Conservation (phyloP, 257 asterid genomes). For the Scutellaria minor region DNA sequence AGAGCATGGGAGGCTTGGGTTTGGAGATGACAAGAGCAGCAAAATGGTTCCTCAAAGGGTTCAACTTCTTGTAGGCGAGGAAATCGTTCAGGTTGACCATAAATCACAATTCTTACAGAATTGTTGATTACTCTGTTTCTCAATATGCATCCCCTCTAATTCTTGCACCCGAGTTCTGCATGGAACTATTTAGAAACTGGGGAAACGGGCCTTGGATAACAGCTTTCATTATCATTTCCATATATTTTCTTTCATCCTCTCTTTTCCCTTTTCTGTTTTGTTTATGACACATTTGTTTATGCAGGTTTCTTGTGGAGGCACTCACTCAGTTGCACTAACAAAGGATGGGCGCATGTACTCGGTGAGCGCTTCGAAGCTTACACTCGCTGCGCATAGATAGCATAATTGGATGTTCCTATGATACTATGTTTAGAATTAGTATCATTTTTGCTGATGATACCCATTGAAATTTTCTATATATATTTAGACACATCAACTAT, state of each 20-base stretch:
- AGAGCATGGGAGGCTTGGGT: constrained; percentile 98
- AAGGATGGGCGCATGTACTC: constrained; percentile 89
- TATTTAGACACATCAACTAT: background rate
- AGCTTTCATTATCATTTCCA: constrained; percentile 14
- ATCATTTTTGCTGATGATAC: too few species aligned
- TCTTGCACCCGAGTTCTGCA: background rate
- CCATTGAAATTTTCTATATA: background rate
- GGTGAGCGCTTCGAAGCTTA: constrained; percentile 50
- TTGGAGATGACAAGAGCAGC: constrained; percentile 99
- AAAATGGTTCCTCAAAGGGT: constrained; percentile 99
- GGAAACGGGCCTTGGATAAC: constrained; percentile 3
- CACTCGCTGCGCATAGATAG: background rate
- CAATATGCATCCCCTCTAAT: constrained; percentile 12
- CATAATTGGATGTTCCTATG: background rate
- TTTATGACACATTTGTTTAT: constrained; percentile 18
- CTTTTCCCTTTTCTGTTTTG: background rate
- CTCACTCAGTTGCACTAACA: constrained; percentile 93
- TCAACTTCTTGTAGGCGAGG: constrained; percentile 85
- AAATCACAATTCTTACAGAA: constrained; percentile 16
- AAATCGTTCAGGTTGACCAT: constrained; percentile 80
- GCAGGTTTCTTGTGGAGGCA: constrained; percentile 98
- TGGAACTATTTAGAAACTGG: background rate
- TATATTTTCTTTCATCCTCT: background rate
- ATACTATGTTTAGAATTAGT: background rate
- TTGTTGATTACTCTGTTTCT: background rate